Evolutionary conservation across 495 filamentous ascomycete genomes (phyloP).

Genomic region (Penicillium verhagenii): DNA sequence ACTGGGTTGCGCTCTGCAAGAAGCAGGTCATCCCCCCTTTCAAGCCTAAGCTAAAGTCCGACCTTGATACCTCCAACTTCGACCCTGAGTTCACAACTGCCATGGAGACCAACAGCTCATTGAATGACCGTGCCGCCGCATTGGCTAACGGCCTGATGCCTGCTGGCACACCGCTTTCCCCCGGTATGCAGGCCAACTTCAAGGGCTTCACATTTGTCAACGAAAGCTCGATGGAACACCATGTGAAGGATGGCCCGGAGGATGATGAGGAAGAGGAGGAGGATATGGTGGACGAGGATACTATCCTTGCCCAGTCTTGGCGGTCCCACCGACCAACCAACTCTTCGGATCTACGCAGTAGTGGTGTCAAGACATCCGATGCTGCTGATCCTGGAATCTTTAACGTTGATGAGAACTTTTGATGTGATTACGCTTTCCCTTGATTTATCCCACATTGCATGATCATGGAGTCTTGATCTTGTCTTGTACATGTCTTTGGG

Average conservation of each 20-base stretch:
- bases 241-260: slow-evolving; percentile 63
- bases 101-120: slow-evolving; percentile 62
- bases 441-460: slow-evolving; percentile 31
- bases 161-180: slow-evolving; percentile 78
- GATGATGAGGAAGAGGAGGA: slow-evolving; percentile 75
- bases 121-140: slow-evolving; percentile 84
- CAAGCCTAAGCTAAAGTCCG: slow-evolving; percentile 93
- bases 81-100: slow-evolving; percentile 98
- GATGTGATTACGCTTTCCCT: slow-evolving; percentile 52
- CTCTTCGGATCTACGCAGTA: slow-evolving; percentile 62
- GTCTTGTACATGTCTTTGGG: slow-evolving; percentile 40
- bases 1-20: slow-evolving; percentile 82
- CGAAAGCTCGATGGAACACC: slow-evolving; percentile 91
- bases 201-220: slow-evolving; percentile 98
- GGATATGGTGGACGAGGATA: slow-evolving; percentile 76
- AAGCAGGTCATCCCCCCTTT: slow-evolving; percentile 97
- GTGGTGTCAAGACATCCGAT: slow-evolving; percentile 64
- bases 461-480: slow-evolving; percentile 45
- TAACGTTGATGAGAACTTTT: slow-evolving; percentile 69
- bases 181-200: slow-evolving; percentile 96
- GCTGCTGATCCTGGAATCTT: slow-evolving; percentile 68
- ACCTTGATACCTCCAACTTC: slow-evolving; percentile 95
- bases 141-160: slow-evolving; percentile 72
- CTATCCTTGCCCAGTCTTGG: slow-evolving; percentile 52
- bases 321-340: slow-evolving; percentile 37